A percentile compares a stretch with the other conserved stretches of the same genome.
phyloP scores from a whole-genome alignment of 257 asterid species.

The Capsicum baccatum region DNA sequence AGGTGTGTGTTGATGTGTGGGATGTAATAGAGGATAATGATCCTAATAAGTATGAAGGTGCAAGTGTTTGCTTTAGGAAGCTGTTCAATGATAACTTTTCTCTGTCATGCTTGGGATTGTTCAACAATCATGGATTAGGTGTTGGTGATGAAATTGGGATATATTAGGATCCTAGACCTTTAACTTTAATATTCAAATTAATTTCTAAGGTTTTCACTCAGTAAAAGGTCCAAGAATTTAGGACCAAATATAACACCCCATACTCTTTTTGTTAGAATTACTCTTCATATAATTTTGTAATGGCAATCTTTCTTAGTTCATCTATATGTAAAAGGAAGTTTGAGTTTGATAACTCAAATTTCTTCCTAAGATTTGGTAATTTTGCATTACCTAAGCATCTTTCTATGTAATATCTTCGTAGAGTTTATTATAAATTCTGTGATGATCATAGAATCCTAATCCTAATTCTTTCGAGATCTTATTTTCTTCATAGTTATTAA shows the following conservation, averaged over 20 bases:
- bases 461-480: too few relatives aligned
- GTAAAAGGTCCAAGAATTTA: neutral
- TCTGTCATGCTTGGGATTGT: slow-evolving; percentile 44
- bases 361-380: too few relatives aligned
- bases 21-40: slow-evolving; percentile 46
- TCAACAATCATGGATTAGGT: slow-evolving; percentile 37
- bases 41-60: slow-evolving; percentile 39
- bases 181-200: slow-evolving; percentile 41
- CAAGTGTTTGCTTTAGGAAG: slow-evolving; percentile 38
- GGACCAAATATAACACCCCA: neutral
- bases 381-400: too few relatives aligned
- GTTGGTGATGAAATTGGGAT: slow-evolving; percentile 52
- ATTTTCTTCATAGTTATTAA: too few relatives aligned
- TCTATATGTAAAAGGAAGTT: too few relatives aligned
- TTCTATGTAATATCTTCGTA: too few relatives aligned
- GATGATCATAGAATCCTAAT: too few relatives aligned
- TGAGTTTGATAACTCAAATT: too few relatives aligned
- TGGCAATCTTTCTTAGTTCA: too few relatives aligned
- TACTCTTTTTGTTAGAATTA: neutral
- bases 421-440: too few relatives aligned
- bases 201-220: neutral
- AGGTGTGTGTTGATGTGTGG: slow-evolving; percentile 48
- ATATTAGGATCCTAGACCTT: slow-evolving; percentile 48
- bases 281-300: too few relatives aligned
- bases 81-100: slow-evolving; percentile 37